Evolutionary conservation across 192 early-diverging fungal species (phyloP), one percentile per base, ranked within the genome.

Genomic region (Linnemannia zychae): DNA sequence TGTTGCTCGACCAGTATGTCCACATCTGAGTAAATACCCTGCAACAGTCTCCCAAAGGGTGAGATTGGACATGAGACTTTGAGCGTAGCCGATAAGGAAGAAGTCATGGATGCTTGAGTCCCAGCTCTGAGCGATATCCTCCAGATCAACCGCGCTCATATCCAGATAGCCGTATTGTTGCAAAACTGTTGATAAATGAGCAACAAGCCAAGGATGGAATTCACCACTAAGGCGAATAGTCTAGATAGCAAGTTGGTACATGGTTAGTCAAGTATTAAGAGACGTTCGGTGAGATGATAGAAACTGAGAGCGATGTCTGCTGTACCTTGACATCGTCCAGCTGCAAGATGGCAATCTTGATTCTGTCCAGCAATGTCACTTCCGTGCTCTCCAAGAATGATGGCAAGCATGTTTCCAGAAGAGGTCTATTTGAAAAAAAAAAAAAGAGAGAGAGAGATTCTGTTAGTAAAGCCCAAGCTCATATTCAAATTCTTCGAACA

Each of bases 141-240:
- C 73, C 24, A 90, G 84, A 36, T 89, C 81, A 0, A 92, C 70
- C 7, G 92, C 86, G 18, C 66, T 40, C 65, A 80, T 90, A 38
- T 92, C 87, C 87, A 95, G 76, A 34, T 76, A 85, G 20, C 74
- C 83, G 49, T 85, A 70, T 24, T 85, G 83, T 7, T 79, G 68
- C 15, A 85, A 37, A 1, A 92, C 80, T 78, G 94, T 93, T 0
- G 88, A 76, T 0, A 93, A 33, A 53, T 95, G 94, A 0, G 93
- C 90, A 16, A 92, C 89, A 13, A 95, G 88, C 93, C 93, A 94
- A 5, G 76, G 68, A 52, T 93, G 74, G 46, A 76, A 70, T 57
- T 70, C 74, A 48, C 87, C 74, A 50, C 81, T 80, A 68, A 73
- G 36, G 28, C 87, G 79, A 57, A 84, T 33, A 9, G 81, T 80